A percentile compares a stretch with the other conserved stretches of the same genome.
These are phyloP conservation scores for Glomus cerebriforme DNA, from an alignment of 192 early-diverging fungal species.

Conservation along the genomic window DNA sequence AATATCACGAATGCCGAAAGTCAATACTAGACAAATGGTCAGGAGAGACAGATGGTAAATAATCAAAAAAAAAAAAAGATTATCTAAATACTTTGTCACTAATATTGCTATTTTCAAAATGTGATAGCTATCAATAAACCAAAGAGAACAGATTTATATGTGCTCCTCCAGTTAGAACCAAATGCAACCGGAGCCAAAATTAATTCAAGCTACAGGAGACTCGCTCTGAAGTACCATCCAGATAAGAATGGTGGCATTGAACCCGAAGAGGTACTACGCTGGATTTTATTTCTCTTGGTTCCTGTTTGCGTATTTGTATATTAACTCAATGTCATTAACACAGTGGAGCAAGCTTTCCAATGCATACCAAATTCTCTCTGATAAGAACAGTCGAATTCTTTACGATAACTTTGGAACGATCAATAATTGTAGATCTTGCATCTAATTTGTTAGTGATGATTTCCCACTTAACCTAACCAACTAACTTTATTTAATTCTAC, in stretches of 20 bases:
- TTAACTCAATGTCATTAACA: not conserved
- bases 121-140: conserved; percentile 34
- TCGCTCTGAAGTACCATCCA: conserved; percentile 84
- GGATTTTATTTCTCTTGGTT: not conserved
- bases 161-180: conserved; percentile 76
- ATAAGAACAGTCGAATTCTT: not conserved
- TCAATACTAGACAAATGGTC: not conserved
- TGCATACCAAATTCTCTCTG: conserved; percentile 5
- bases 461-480: not conserved
- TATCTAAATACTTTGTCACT: not conserved
- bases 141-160: conserved; percentile 86
- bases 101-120: not conserved
- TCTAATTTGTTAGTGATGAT: conserved; percentile 29
- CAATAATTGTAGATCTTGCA: not conserved
- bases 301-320: not conserved
- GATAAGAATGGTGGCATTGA: conserved; percentile 59
- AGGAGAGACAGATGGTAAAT: not conserved
- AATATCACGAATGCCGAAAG: not conserved
- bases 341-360: not conserved
- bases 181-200: conserved; percentile 75
- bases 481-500: not conserved
- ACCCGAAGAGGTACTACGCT: not conserved
- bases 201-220: conserved; percentile 94
- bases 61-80: too few relatives aligned
- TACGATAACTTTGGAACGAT: not conserved